Evolutionary conservation across 2,329 filamentous ascomycete genomes (phyloP).

Genomic region (Chaetomiaceae sp.): DNA sequence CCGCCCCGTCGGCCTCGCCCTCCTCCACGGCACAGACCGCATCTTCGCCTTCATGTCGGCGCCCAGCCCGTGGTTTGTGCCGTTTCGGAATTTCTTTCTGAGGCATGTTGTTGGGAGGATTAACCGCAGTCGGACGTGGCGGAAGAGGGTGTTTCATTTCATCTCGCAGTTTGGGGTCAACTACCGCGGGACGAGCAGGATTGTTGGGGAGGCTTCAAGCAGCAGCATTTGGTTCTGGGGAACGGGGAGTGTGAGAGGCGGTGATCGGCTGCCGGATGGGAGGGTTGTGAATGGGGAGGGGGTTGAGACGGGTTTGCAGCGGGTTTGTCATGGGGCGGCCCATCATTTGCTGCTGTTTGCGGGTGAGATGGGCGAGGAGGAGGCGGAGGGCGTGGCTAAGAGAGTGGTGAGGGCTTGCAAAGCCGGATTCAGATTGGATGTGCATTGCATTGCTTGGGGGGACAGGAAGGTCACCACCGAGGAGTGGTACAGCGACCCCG

Average conservation of each 20-base stretch:
- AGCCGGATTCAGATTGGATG: conserved; percentile 18
- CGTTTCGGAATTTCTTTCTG: conserved; percentile 38
- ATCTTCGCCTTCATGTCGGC: conserved; percentile 38
- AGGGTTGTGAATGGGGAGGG: conserved; percentile 20
- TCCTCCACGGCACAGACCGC: conserved; percentile 40
- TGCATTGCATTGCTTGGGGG: conserved; percentile 17
- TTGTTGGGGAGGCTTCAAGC: conserved; percentile 33
- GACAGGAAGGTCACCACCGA: not conserved
- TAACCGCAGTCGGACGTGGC: conserved; percentile 22
- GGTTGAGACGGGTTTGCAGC: conserved; percentile 26
- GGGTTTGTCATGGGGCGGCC: conserved; percentile 25
- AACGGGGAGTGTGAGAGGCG: conserved; percentile 37
- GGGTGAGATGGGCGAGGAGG: conserved; percentile 10
- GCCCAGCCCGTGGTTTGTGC: conserved; percentile 32
- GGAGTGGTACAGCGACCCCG: conserved; percentile 23
- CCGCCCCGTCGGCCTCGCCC: conserved; percentile 38
- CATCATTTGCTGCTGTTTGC: conserved; percentile 35
- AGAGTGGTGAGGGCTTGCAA: conserved; percentile 17
- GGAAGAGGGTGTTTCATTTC: conserved; percentile 31
- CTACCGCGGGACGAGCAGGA: conserved; percentile 38
- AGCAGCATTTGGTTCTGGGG: conserved; percentile 25
- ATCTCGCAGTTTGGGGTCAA: conserved; percentile 40
- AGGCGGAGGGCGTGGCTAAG: conserved; percentile 16
- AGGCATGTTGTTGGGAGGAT: conserved; percentile 37
- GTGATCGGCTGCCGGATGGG: conserved; percentile 44